These are phyloP conservation scores for Closterium sp. DNA, from an alignment of 139 green algal species.

Conservation along the genomic window DNA sequence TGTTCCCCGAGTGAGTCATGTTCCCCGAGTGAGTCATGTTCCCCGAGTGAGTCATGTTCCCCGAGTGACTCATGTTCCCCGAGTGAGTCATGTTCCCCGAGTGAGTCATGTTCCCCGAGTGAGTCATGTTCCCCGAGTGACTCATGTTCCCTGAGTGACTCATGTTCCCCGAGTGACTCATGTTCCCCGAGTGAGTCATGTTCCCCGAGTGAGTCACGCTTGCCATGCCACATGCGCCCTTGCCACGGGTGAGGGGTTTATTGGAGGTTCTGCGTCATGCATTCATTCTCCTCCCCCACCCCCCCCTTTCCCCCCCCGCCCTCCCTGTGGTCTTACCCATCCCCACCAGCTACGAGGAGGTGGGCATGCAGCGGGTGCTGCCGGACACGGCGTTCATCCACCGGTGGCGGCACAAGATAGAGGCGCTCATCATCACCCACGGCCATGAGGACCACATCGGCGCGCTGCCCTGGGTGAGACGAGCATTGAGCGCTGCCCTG, in stretches of 20 bases:
- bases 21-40: constrained; percentile 86
- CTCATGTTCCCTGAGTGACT: constrained; percentile 52
- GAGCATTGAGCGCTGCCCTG: background rate
- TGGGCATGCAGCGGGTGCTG: constrained; percentile 97
- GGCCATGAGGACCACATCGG: constrained; percentile 98
- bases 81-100: constrained; percentile 94
- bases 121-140: no score
- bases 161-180: constrained; percentile 95
- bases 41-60: background rate
- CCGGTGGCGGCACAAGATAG: constrained; percentile 94
- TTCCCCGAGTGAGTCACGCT: background rate
- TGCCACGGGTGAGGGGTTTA: no score
- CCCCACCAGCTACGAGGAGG: constrained; percentile 87
- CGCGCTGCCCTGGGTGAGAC: constrained; percentile 86
- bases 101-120: constrained; percentile 55
- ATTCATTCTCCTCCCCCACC: background rate
- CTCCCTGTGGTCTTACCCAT: no score
- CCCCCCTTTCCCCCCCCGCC: constrained; percentile 2
- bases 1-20: constrained; percentile 69
- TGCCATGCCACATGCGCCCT: background rate
- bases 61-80: no score
- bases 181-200: background rate
- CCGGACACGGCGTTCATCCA: constrained; percentile 93
- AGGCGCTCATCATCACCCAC: constrained; percentile 96
- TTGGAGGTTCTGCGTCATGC: background rate